These are phyloP conservation scores for Xylariaceae sp. DNA, from an alignment of 2,329 filamentous ascomycete species.

Conservation along the genomic window DNA sequence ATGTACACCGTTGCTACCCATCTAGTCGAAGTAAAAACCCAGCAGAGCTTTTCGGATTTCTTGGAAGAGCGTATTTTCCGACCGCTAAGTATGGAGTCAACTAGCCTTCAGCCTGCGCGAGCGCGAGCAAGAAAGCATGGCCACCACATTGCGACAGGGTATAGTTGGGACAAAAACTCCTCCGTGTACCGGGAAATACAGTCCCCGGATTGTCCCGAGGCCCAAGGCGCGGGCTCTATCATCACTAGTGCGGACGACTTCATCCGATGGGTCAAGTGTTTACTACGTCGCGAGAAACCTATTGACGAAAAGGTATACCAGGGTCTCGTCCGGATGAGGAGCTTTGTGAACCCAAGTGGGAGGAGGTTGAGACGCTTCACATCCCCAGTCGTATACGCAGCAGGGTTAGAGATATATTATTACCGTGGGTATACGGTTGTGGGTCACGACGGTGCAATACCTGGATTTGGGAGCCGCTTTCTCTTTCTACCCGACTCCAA, in stretches of 20 bases:
- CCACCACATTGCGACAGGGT: slow-evolving; percentile 30
- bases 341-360: slow-evolving; percentile 9
- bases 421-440: slow-evolving; percentile 34
- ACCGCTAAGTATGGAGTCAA: slow-evolving; percentile 34
- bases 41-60: slow-evolving; percentile 31
- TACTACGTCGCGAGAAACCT: slow-evolving; percentile 30
- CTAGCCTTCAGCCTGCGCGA: slow-evolving; percentile 30
- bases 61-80: slow-evolving; percentile 33
- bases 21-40: slow-evolving; percentile 33
- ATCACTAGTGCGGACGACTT: slow-evolving; percentile 37
- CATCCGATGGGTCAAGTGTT: slow-evolving; percentile 34
- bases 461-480: slow-evolving; percentile 32
- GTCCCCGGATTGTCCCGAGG: slow-evolving; percentile 20
- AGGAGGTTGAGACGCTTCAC: slow-evolving; percentile 15
- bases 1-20: slow-evolving; percentile 37
- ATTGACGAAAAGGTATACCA: slow-evolving; percentile 34
- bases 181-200: slow-evolving; percentile 19
- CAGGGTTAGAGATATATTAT: slow-evolving; percentile 32
- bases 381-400: slow-evolving; percentile 29
- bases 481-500: slow-evolving; percentile 32
- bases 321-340: slow-evolving; percentile 30
- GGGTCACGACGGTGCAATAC: slow-evolving; percentile 31
- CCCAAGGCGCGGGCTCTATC: slow-evolving; percentile 36
- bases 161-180: slow-evolving; percentile 23
- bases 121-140: slow-evolving; percentile 25